Conservation (phyloP, 2,329 filamentous ascomycete species). For the Penicillium sp. region DNA sequence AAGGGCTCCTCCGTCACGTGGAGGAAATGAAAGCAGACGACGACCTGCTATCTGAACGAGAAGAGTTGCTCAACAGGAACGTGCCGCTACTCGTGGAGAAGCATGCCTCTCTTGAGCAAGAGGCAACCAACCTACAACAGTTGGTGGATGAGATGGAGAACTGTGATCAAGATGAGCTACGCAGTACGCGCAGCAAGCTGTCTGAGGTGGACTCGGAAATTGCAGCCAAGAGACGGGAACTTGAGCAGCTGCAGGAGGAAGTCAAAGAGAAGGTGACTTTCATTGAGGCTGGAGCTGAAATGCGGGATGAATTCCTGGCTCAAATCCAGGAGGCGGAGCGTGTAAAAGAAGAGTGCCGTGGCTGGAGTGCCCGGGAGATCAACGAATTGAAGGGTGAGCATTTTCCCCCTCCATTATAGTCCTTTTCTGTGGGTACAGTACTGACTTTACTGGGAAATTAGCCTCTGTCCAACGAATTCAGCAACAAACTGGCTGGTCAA, state of each 20-base stretch:
- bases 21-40: slow-evolving; percentile 71
- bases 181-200: slow-evolving; percentile 62
- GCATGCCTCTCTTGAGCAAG: slow-evolving; percentile 52
- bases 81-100: slow-evolving; percentile 58
- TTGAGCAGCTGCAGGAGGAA: slow-evolving; percentile 59
- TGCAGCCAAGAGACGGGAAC: slow-evolving; percentile 57
- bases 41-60: slow-evolving; percentile 56
- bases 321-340: slow-evolving; percentile 77
- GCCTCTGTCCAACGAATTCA: slow-evolving; percentile 36
- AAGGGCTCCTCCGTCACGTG: slow-evolving; percentile 65
- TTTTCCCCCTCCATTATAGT: background rate
- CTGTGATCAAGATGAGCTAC: slow-evolving; percentile 71
- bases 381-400: slow-evolving; percentile 62
- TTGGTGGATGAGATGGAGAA: slow-evolving; percentile 53
- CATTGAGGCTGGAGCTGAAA: slow-evolving; percentile 54
- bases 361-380: slow-evolving; percentile 79
- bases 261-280: slow-evolving; percentile 57
- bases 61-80: slow-evolving; percentile 57
- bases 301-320: slow-evolving; percentile 60
- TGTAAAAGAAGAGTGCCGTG: slow-evolving; percentile 75
- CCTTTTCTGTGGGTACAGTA: background rate
- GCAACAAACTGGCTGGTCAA: slow-evolving; percentile 38
- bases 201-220: slow-evolving; percentile 58
- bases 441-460: slow-evolving; percentile 14
- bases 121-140: slow-evolving; percentile 60